Evolutionary conservation across 78 protist genomes (phyloP).

Genomic region (Dictyostelium citrinum): DNA sequence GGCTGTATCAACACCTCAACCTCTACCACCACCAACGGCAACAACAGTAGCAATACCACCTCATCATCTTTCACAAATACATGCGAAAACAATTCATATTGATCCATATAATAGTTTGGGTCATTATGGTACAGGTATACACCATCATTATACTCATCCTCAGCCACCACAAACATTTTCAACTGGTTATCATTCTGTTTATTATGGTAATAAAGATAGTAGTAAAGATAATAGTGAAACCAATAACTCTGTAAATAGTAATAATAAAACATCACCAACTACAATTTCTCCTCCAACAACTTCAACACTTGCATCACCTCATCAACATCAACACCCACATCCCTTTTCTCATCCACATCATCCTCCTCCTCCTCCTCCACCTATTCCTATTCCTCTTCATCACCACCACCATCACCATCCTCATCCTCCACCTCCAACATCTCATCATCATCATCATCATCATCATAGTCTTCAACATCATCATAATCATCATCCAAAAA

Average conservation of each 20-base stretch:
- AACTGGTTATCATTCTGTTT: not conserved
- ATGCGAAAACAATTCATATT: not conserved
- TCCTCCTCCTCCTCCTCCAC: not conserved
- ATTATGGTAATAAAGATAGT: not conserved
- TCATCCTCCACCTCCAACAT: not conserved
- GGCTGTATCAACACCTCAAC: not conserved
- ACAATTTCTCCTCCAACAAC: not conserved
- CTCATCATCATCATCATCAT: no score
- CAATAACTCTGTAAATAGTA: not conserved
- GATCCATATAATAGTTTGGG: not conserved
- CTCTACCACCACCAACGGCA: not conserved
- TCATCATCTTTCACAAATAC: not conserved
- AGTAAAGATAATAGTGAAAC: not conserved
- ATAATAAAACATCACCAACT: not conserved
- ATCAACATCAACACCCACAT: not conserved
- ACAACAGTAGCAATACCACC: not conserved
- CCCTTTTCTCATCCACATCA: not conserved
- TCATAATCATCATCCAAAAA: not conserved
- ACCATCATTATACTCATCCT: not conserved
- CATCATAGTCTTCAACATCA: no score
- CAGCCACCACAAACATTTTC: not conserved
- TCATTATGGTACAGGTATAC: not conserved
- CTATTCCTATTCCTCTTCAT: not conserved
- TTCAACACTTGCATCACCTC: not conserved
- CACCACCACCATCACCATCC: not conserved